These are phyloP conservation scores for Saksenaea oblongispora DNA, from an alignment of 371 early-diverging fungal genomes.

Conservation along the genomic window DNA sequence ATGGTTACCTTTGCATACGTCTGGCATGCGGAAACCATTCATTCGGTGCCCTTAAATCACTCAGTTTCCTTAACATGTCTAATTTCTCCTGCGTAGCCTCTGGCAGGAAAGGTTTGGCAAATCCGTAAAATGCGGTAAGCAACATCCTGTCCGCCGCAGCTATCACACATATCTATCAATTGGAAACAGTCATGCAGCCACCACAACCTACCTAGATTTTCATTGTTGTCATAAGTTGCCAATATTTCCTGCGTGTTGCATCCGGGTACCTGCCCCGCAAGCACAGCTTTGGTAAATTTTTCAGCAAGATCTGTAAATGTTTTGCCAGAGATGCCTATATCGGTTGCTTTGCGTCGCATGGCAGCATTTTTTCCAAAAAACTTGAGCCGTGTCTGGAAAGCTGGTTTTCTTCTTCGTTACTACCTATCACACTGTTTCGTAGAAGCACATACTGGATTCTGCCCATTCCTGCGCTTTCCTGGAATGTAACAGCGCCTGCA, in stretches of 20 bases:
- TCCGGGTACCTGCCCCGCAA: constrained; percentile 15
- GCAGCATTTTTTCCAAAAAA: constrained; percentile 16
- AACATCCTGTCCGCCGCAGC: constrained; percentile 30
- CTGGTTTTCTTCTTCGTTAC: neutral
- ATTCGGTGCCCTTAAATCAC: constrained; percentile 77
- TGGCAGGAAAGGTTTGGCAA: constrained; percentile 39
- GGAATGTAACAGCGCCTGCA: neutral
- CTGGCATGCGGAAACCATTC: constrained; percentile 82
- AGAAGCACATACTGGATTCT: neutral
- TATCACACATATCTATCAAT: neutral
- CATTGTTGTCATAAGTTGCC: neutral
- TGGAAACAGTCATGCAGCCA: too few species aligned
- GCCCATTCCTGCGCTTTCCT: neutral
- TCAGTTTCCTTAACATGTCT: constrained; percentile 59
- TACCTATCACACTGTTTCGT: neutral
- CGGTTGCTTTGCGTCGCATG: constrained; percentile 21
- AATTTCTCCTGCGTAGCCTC: constrained; percentile 33
- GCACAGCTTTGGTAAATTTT: constrained; percentile 20
- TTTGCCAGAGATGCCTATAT: constrained; percentile 28
- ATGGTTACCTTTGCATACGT: constrained; percentile 61
- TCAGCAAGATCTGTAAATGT: constrained; percentile 20
- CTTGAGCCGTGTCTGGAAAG: constrained; percentile 4
- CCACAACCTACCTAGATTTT: neutral
- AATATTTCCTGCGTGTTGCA: neutral
- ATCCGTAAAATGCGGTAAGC: constrained; percentile 32